Base-by-base conservation (phyloP, 768 basidiomycete species). In the Cytidiella melzeri region DNA sequence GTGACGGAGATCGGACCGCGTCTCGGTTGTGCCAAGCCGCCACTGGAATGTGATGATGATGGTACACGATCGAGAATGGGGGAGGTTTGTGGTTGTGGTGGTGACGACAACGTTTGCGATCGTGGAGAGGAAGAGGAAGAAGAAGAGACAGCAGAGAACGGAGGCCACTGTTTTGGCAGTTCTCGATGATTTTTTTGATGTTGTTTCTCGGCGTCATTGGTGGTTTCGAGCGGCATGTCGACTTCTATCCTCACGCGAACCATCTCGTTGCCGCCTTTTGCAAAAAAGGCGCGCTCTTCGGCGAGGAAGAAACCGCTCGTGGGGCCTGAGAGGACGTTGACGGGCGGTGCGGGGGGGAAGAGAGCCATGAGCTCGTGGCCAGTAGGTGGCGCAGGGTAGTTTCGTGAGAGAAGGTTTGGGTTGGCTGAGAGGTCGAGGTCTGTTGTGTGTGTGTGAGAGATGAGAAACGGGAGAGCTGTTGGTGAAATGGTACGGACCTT, bases 341-440 rank as follows among this genome's bases (percentile, higher is more conserved):
- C 77, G 40, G 87, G 87, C 13, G 84, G 75, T 3, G 80, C 69
- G 4, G 87, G 76, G 1, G 87, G 87, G 61, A 89, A 90, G 69
- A 90, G 77, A 12, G 84, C 84, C 87, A 90, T 90, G 57, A 90
- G 75, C 56, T 90, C 85, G 57, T 90, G 87, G 2, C 87, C 87
- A 0, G 84, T 87, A 4, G 85, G 83, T 1, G 87, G 87, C 1
- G 83, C 77, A 15, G 87, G 87, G 61, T 80, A 86, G 55, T 80
- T 81, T 50, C 82, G 71, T 2, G 74, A 67, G 3, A 67, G 62
- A 51, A 72, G 67, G 55, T 75, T 76, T 48, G 73, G 68, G 36
- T 73, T 68, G 50, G 77, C 76, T 0, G 76, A 69, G 43, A 86
- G 73, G 61, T 86, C 83, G 57, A 87, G 69, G 63, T 87, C 84